Base-by-base conservation (phyloP, 2,329 filamentous ascomycete species). In the Aspergillus brunneoviolaceus region DNA sequence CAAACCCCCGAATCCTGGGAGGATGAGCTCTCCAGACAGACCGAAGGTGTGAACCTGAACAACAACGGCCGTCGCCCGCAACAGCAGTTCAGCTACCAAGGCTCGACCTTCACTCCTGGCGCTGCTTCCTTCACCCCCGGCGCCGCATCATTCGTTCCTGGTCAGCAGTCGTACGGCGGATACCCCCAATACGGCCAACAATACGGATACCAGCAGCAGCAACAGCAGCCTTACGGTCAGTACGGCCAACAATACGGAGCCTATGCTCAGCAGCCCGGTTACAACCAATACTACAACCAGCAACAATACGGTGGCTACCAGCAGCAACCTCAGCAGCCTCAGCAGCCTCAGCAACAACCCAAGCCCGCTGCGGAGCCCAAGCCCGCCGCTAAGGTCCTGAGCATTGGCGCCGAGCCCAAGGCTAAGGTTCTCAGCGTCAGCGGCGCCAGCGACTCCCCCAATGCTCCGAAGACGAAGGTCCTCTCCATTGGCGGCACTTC, bases 1-100 rank as follows among this genome's bases (percentile, higher is more conserved):
- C 74, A 76, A 57, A 75, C 74, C 35, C 90, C 92, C 72, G 92
- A 96, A 77, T 96, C 92, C 64, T 98, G 95, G 91, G 93, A 98
- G 80, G 92, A 96, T 72, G 91, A 93, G 72, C 86, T 96, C 77
- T 86, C 90, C 63, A 87, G 87, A 70, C 90, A 93, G 82, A 80
- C 90, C 42, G 86, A 89, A 76, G 88, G 89, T 75, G 84, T 92
- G 76, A 91, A 92, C 76, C 75, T 93, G 72, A 90, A 89, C 68
- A 79, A 77, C 55, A 89, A 89, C 69, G 80, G 78, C 60, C 78
- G 80, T 65, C 70, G 63, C 64, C 66, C 83, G 78, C 76, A 80
- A 76, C 69, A 76, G 61, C 69, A 76, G 61, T 78, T 83, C 16
- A 45, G 9, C 39, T 45, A 45, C 35, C 79, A 75, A 61, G 83